Percentiles rank a stretch among this genome's conserved stretches.
phyloP scores from a whole-genome alignment of 371 early-diverging fungal species.

The Rhizopus microsporus region DNA sequence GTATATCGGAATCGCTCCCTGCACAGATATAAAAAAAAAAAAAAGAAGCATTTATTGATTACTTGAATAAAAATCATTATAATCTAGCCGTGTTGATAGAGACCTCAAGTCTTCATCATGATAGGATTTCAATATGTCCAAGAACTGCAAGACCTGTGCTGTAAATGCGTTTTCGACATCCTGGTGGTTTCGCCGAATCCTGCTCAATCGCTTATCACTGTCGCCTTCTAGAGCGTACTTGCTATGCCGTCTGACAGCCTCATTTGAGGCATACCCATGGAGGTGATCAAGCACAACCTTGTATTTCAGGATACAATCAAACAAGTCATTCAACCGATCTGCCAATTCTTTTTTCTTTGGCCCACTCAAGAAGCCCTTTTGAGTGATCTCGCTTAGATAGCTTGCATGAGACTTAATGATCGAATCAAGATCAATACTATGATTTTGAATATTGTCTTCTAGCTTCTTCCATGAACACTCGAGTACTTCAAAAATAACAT shows the following conservation, averaged over 20 bases:
- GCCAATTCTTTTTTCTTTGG: conserved; percentile 36
- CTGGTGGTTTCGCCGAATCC: conserved; percentile 39
- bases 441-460: conserved; percentile 54
- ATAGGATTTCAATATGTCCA: conserved; percentile 63
- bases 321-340: conserved; percentile 32
- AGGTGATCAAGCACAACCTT: conserved; percentile 35
- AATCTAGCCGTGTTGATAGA: conserved; percentile 73
- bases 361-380: conserved; percentile 62
- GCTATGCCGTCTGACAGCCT: neutral
- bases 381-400: conserved; percentile 64
- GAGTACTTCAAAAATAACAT: conserved; percentile 79
- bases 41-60: neutral
- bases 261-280: conserved; percentile 22
- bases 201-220: conserved; percentile 28
- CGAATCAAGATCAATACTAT: conserved; percentile 70
- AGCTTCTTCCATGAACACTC: conserved; percentile 92
- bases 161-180: conserved; percentile 22
- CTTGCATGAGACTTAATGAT: conserved; percentile 71
- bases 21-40: neutral
- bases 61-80: conserved; percentile 69
- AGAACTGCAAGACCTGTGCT: conserved; percentile 38
- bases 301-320: conserved; percentile 43
- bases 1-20: neutral
- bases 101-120: conserved; percentile 72
- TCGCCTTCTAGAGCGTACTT: conserved; percentile 11